Conservation (phyloP, 441 rosid species). For the Breynia disticha region DNA sequence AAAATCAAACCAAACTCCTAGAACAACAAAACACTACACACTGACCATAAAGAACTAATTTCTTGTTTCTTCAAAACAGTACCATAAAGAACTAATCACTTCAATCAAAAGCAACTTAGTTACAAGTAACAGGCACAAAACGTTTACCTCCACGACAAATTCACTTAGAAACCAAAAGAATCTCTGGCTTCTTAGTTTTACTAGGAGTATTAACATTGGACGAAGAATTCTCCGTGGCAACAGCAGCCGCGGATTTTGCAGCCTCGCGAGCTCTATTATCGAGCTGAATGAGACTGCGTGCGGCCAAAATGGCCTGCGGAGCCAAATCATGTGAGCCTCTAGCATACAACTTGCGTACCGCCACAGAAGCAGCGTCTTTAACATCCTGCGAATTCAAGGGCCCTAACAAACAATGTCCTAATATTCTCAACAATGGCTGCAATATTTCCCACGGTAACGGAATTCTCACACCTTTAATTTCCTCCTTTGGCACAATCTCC, state of each 20-base stretch:
- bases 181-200: slow-evolving; percentile 68
- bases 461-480: slow-evolving; percentile 49
- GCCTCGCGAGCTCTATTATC: slow-evolving; percentile 53
- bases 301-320: slow-evolving; percentile 78
- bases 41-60: too few species aligned
- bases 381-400: slow-evolving; percentile 68
- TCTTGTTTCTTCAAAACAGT: too few species aligned
- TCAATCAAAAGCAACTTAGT: too few species aligned
- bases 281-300: slow-evolving; percentile 69
- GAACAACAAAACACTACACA: too few species aligned
- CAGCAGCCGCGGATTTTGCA: slow-evolving; percentile 23
- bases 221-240: slow-evolving; percentile 29
- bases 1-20: too few species aligned
- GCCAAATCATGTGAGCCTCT: slow-evolving; percentile 85
- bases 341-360: slow-evolving; percentile 67
- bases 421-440: slow-evolving; percentile 60
- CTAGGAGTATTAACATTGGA: slow-evolving; percentile 67
- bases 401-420: slow-evolving; percentile 79
- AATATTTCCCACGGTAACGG: slow-evolving; percentile 88
- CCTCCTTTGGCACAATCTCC: slow-evolving; percentile 24
- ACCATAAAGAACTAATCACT: too few species aligned
- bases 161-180: slow-evolving; percentile 75
- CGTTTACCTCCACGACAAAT: background rate
- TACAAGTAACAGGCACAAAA: too few species aligned
- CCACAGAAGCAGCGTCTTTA: slow-evolving; percentile 61